phyloP scores from a whole-genome alignment of 352 stramenopile genomes.

The Globisporangium irregulare region DNA sequence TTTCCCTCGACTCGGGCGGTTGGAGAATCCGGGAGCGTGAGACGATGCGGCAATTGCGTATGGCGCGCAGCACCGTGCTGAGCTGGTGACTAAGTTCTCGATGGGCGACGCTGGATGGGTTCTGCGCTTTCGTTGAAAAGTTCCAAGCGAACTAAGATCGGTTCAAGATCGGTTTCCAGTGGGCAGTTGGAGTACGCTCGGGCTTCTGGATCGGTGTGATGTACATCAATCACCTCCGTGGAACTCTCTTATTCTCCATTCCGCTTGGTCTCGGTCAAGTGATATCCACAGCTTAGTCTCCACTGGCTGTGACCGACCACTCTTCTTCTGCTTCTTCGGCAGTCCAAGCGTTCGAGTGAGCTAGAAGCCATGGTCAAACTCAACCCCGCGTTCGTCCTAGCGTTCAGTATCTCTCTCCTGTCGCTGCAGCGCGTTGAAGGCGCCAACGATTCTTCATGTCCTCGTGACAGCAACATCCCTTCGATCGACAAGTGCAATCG shows the following conservation, averaged over 20 bases:
- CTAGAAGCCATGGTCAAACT: constrained; percentile 8
- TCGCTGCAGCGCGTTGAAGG: not conserved
- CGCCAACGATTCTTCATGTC: not conserved
- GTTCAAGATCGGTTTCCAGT: not conserved
- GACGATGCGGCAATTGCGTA: not conserved
- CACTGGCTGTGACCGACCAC: not conserved
- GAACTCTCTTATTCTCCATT: constrained; percentile 8
- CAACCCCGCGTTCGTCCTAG: not conserved
- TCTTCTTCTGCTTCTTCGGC: not conserved
- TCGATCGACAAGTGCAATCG: not conserved
- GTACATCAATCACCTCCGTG: not conserved
- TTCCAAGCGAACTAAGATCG: not conserved
- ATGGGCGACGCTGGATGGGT: not conserved
- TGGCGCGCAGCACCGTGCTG: too few relatives aligned
- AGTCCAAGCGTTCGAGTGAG: not conserved
- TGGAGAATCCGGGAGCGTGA: not conserved
- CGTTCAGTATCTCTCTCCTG: not conserved
- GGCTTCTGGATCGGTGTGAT: constrained; percentile 1
- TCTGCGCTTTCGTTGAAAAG: not conserved
- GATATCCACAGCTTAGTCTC: constrained; percentile 6
- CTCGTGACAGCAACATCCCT: not conserved
- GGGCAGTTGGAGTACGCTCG: not conserved
- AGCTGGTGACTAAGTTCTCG: not conserved
- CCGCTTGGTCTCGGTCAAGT: constrained; percentile 7
- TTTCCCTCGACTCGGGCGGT: not conserved